Evolutionary conservation across 1,139 yeast genomes (phyloP), one percentile per base, ranked within the genome.

Genomic region (Yamadazyma diospyri): DNA sequence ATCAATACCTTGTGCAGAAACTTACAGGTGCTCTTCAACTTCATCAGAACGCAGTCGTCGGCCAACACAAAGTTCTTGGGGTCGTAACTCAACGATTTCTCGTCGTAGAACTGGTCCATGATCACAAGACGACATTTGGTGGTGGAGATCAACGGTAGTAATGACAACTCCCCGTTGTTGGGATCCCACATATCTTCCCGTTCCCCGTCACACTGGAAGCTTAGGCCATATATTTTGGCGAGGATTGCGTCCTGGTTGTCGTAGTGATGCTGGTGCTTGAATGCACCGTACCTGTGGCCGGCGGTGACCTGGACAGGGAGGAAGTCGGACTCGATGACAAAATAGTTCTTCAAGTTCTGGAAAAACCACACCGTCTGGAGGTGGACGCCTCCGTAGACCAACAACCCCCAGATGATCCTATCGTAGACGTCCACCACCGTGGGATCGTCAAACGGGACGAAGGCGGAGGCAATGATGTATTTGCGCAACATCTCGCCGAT

Each of bases 381-480:
- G 40, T 67, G 72, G 16, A 61, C 49, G 0, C 72, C 73, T 8
- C 78, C 79, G 35, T 53, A 58, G 36, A 71, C 42, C 9, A 69
- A 29, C 4, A 72, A 39, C 0, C 65, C 67, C 58, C 68, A 61
- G 2, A 70, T 32, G 0, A 73, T 50, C 14, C 61, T 47, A 29
- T 69, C 64, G 34, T 62, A 61, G 1, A 66, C 36, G 2, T 39
- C 32, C 4, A 58, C 39, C 6, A 58, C 46, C 1, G 50, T 36
- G 0, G 66, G 61, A 42, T 72, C 73, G 45, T 72, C 77, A 1
- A 39, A 37, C 0, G 53, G 39, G 35, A 49, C 52, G 10, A 49
- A 27, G 3, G 57, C 43, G 1, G 61, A 37, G 1, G 66, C 62
- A 5, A 57, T 33, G 5, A 66, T 48, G 32, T 63, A 58, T 34